phyloP scores from a whole-genome alignment of 768 basidiomycete species.

The Sarcodon aspratus region DNA sequence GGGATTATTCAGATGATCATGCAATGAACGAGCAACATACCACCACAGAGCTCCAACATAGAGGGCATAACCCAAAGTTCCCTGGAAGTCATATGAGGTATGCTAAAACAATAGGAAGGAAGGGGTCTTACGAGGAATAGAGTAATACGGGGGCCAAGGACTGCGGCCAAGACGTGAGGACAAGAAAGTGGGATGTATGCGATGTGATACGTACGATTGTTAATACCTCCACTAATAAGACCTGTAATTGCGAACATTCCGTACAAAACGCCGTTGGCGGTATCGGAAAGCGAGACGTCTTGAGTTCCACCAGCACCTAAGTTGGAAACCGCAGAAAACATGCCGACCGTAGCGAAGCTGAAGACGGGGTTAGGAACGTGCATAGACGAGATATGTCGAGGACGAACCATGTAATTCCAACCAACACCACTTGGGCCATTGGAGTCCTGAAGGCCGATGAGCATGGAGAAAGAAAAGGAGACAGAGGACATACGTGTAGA shows the following conservation, averaged over 20 bases:
- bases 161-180: slow-evolving; percentile 6
- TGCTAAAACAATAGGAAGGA: not conserved
- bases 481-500: slow-evolving; percentile 13
- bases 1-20: slow-evolving; percentile 3
- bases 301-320: slow-evolving; percentile 28
- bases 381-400: not conserved
- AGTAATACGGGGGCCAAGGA: slow-evolving; percentile 38
- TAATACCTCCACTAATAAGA: slow-evolving; percentile 26
- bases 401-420: slow-evolving; percentile 21
- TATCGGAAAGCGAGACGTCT: slow-evolving; percentile 27
- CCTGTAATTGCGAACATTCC: slow-evolving; percentile 30
- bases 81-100: not conserved
- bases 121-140: slow-evolving; percentile 25
- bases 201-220: slow-evolving; percentile 13
- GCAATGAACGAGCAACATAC: slow-evolving; percentile 10
- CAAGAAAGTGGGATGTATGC: not conserved
- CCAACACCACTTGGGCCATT: slow-evolving; percentile 23
- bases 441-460: slow-evolving; percentile 12
- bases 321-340: slow-evolving; percentile 27
- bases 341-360: slow-evolving; percentile 25
- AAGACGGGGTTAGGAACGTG: not conserved
- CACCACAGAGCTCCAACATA: slow-evolving; percentile 38
- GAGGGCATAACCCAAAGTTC: slow-evolving; percentile 39
- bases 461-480: not conserved
- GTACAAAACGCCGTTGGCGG: slow-evolving; percentile 29